A percentile compares a stretch with the other conserved stretches of the same genome.
phyloP scores from a whole-genome alignment of 495 filamentous ascomycete genomes.

The Aspergillus baeticus region DNA sequence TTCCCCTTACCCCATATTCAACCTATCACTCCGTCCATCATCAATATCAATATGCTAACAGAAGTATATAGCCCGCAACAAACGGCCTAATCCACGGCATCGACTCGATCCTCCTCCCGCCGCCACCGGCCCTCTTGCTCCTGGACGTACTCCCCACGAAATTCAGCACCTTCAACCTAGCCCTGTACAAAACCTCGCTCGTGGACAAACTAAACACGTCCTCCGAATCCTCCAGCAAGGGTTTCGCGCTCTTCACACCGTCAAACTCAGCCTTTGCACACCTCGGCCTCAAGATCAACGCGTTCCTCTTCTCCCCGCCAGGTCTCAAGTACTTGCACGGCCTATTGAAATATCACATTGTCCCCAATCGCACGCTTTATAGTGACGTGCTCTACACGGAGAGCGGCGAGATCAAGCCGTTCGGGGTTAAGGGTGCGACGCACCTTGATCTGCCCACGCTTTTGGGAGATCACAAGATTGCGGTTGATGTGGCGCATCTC shows the following conservation, averaged over 20 bases:
- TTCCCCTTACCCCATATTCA: background rate
- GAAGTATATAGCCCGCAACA: slow-evolving; percentile 43
- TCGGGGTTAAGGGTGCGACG: slow-evolving; percentile 33
- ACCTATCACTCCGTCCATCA: too few relatives aligned
- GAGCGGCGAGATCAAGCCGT: slow-evolving; percentile 18
- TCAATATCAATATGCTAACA: slow-evolving; percentile 10
- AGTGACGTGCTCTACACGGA: slow-evolving; percentile 57
- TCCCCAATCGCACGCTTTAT: slow-evolving; percentile 73
- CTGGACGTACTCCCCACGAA: slow-evolving; percentile 66
- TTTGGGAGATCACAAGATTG: slow-evolving; percentile 56
- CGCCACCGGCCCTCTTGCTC: slow-evolving; percentile 56
- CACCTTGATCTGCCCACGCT: slow-evolving; percentile 69
- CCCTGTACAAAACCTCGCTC: slow-evolving; percentile 69
- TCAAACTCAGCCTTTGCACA: slow-evolving; percentile 20
- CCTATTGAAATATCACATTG: slow-evolving; percentile 31
- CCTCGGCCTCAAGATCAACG: slow-evolving; percentile 12
- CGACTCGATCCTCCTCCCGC: slow-evolving; percentile 69
- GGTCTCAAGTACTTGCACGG: slow-evolving; percentile 16
- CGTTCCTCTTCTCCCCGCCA: slow-evolving; percentile 19
- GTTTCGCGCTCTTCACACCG: slow-evolving; percentile 16
- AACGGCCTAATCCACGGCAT: slow-evolving; percentile 84
- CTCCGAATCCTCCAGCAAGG: slow-evolving; percentile 65
- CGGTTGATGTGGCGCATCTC: slow-evolving; percentile 65
- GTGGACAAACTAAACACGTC: slow-evolving; percentile 52
- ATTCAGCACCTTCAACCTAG: slow-evolving; percentile 77